Evolutionary conservation across 2,329 filamentous ascomycete species (phyloP).

Genomic region (Claviceps capensis): DNA sequence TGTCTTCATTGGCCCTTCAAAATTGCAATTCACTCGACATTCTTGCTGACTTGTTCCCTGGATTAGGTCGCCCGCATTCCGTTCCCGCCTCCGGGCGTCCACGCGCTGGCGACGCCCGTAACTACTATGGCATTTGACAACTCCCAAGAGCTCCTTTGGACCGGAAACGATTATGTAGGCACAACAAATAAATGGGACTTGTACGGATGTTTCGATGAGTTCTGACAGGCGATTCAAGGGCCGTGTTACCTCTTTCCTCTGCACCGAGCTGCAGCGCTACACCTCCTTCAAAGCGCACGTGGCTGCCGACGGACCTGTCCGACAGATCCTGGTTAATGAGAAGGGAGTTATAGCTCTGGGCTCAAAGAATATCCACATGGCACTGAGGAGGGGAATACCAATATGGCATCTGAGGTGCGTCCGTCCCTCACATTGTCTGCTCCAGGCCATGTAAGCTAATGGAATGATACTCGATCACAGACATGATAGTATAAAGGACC

Average conservation of each 20-base stretch:
- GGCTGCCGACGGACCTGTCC: constrained; percentile 60
- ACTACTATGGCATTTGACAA: constrained; percentile 82
- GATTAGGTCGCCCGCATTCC: constrained; percentile 63
- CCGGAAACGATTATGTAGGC: constrained; percentile 72
- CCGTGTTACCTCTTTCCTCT: constrained; percentile 77
- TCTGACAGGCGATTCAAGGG: constrained; percentile 43
- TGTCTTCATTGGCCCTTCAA: not conserved
- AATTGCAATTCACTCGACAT: not conserved
- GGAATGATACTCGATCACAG: constrained; percentile 22
- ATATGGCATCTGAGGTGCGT: constrained; percentile 73
- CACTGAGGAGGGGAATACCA: constrained; percentile 65
- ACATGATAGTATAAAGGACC: constrained; percentile 64
- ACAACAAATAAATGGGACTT: constrained; percentile 13
- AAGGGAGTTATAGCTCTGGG: constrained; percentile 81
- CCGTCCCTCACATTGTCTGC: not conserved
- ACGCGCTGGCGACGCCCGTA: constrained; percentile 56
- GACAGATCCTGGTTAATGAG: constrained; percentile 83
- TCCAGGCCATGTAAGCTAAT: not conserved
- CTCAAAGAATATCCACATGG: constrained; percentile 73
- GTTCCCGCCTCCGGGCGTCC: constrained; percentile 62
- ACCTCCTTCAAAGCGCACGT: constrained; percentile 78
- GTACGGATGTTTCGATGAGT: not conserved
- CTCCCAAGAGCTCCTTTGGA: constrained; percentile 81
- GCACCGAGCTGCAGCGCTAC: constrained; percentile 73
- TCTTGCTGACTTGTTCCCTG: constrained; percentile 3